phyloP scores from a whole-genome alignment of 2,329 filamentous ascomycete species.

The Aureobasidium sp. region DNA sequence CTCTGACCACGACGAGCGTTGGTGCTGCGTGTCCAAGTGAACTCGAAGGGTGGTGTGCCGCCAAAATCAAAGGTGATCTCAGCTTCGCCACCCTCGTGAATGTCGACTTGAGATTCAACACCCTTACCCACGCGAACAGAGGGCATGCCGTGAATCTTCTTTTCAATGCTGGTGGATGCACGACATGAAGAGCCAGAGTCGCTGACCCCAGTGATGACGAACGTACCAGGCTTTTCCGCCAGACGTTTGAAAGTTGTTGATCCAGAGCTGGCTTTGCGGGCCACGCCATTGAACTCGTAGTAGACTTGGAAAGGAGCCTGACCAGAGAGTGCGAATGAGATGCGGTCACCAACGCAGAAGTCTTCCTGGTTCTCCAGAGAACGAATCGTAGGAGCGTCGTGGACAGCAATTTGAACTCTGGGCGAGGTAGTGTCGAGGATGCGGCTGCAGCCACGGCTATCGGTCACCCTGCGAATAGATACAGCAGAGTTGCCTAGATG shows the following conservation, averaged over 20 bases:
- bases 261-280: slow-evolving; percentile 69
- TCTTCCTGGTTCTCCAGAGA: slow-evolving; percentile 76
- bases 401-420: slow-evolving; percentile 83
- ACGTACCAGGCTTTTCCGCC: slow-evolving; percentile 82
- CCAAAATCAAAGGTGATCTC: slow-evolving; percentile 94
- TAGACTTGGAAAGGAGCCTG: slow-evolving; percentile 87
- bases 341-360: slow-evolving; percentile 92
- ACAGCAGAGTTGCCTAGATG: slow-evolving; percentile 85
- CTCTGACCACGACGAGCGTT: slow-evolving; percentile 75
- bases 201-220: slow-evolving; percentile 77
- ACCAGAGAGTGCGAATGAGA: slow-evolving; percentile 86
- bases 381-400: slow-evolving; percentile 85
- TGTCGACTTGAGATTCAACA: slow-evolving; percentile 73
- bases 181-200: slow-evolving; percentile 87
- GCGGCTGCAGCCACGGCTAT: slow-evolving; percentile 77
- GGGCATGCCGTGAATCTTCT: slow-evolving; percentile 84
- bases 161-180: slow-evolving; percentile 68
- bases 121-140: slow-evolving; percentile 87
- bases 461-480: slow-evolving; percentile 81
- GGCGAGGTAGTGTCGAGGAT: slow-evolving; percentile 60
- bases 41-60: slow-evolving; percentile 93
- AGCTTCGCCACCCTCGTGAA: slow-evolving; percentile 91
- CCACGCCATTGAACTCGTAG: slow-evolving; percentile 77
- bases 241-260: slow-evolving; percentile 87
- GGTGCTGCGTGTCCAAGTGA: slow-evolving; percentile 88